A percentile compares a stretch with the other conserved stretches of the same genome.
These are phyloP conservation scores for Penicillium olsonii DNA, from an alignment of 2,329 filamentous ascomycete species.

Conservation along the genomic window DNA sequence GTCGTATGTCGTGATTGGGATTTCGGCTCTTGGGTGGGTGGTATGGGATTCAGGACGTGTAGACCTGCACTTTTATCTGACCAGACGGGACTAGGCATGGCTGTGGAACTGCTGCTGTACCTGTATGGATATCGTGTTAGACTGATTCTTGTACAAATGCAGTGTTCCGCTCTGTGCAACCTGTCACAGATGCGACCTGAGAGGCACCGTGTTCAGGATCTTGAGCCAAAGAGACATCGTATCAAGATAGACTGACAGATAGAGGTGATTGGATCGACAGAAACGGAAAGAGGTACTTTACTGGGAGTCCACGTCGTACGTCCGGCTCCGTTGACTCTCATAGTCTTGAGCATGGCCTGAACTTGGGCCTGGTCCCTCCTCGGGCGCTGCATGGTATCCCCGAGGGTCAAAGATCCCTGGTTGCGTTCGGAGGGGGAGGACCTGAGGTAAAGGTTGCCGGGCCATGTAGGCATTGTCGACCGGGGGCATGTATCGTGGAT, in stretches of 20 bases:
- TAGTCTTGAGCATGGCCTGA: conserved; percentile 24
- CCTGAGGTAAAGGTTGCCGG: conserved; percentile 21
- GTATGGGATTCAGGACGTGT: conserved; percentile 13
- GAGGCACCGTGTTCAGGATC: not conserved
- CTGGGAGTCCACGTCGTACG: conserved; percentile 36
- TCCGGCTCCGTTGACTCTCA: conserved; percentile 24
- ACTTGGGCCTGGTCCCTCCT: conserved; percentile 23
- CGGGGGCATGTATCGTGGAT: conserved; percentile 26
- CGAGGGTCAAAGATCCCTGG: conserved; percentile 17
- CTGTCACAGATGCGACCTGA: conserved; percentile 8
- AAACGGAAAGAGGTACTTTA: conserved; percentile 30
- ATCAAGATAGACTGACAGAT: conserved; percentile 21
- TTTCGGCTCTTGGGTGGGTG: conserved; percentile 13
- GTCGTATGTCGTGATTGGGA: conserved; percentile 15
- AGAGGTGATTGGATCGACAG: conserved; percentile 16
- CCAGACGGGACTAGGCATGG: conserved; percentile 31
- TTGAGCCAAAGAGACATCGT: conserved; percentile 5
- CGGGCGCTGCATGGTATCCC: conserved; percentile 17
- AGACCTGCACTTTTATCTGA: conserved; percentile 28
- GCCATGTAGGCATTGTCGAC: conserved; percentile 22
- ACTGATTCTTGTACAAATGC: conserved; percentile 1
- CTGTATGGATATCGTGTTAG: conserved; percentile 24
- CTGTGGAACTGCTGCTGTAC: conserved; percentile 30
- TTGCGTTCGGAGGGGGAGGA: conserved; percentile 16
- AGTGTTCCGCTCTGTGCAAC: conserved; percentile 2